Evolutionary conservation across 768 basidiomycete species (phyloP).

Genomic region (Auriscalpium vulgare): DNA sequence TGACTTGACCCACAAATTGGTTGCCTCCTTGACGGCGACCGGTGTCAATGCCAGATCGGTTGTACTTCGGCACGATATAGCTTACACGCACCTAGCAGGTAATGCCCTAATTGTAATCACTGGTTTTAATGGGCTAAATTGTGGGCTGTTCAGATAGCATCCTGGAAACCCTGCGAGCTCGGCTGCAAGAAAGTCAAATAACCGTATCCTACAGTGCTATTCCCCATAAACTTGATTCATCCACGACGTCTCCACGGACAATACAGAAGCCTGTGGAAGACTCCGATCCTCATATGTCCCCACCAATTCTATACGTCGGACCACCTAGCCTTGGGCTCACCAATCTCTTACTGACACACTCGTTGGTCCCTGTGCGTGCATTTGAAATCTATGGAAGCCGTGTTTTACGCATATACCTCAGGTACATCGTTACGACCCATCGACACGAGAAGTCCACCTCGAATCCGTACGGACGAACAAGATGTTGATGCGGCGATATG

Average conservation of each 20-base stretch:
- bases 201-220: constrained; percentile 28
- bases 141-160: constrained; percentile 26
- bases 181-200: neutral
- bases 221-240: constrained; percentile 15
- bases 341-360: constrained; percentile 82
- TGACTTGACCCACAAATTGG: no score
- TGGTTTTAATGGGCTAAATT: neutral
- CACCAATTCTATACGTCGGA: constrained; percentile 51
- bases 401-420: constrained; percentile 20
- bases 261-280: neutral
- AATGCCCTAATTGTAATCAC: neutral
- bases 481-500: constrained; percentile 86
- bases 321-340: constrained; percentile 72
- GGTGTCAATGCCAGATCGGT: constrained; percentile 25
- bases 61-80: constrained; percentile 69
- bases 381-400: neutral
- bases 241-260: neutral
- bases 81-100: constrained; percentile 65
- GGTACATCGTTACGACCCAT: constrained; percentile 76
- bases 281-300: neutral
- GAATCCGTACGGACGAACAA: constrained; percentile 70
- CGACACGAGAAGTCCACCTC: constrained; percentile 33
- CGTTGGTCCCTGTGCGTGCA: constrained; percentile 45
- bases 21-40: neutral
- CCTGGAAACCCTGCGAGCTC: constrained; percentile 1